These are phyloP conservation scores for Penicillium arizonense DNA, from an alignment of 495 filamentous ascomycete species.

Conservation along the genomic window DNA sequence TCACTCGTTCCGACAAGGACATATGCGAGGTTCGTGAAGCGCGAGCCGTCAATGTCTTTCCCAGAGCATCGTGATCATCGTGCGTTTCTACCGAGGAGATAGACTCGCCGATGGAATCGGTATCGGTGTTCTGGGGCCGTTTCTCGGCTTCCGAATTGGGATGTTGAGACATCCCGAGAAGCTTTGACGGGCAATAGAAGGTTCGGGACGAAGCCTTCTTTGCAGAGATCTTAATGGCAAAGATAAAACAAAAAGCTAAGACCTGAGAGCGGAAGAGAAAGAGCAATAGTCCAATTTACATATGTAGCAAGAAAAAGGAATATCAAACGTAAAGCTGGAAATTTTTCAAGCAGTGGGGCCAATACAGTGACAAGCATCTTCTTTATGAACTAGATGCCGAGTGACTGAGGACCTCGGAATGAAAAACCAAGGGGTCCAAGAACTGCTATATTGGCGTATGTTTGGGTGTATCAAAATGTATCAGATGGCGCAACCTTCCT, in stretches of 20 bases:
- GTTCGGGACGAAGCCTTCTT: neutral
- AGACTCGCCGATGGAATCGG: conserved; percentile 28
- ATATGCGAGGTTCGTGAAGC: conserved; percentile 21
- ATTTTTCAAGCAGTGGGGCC: conserved; percentile 4
- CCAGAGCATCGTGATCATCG: conserved; percentile 27
- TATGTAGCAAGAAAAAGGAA: too few species aligned
- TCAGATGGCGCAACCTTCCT: too few species aligned
- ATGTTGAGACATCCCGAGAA: conserved; percentile 17
- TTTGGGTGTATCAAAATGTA: too few species aligned
- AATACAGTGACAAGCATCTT: conserved; percentile 5
- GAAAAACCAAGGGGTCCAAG: too few species aligned
- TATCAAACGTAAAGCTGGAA: neutral
- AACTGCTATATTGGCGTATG: too few species aligned
- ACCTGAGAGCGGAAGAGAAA: neutral
- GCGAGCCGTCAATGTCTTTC: conserved; percentile 25
- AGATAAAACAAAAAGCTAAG: neutral
- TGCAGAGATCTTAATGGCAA: neutral
- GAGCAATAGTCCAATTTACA: neutral
- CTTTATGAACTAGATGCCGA: neutral
- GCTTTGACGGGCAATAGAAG: neutral
- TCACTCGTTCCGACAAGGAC: conserved; percentile 37
- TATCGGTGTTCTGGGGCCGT: conserved; percentile 22
- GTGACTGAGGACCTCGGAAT: too few species aligned
- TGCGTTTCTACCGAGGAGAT: conserved; percentile 32
- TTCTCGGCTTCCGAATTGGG: conserved; percentile 20